Base-by-base conservation (phyloP, 176 grass and related monocot genomes). In the Ensete ventricosum region DNA sequence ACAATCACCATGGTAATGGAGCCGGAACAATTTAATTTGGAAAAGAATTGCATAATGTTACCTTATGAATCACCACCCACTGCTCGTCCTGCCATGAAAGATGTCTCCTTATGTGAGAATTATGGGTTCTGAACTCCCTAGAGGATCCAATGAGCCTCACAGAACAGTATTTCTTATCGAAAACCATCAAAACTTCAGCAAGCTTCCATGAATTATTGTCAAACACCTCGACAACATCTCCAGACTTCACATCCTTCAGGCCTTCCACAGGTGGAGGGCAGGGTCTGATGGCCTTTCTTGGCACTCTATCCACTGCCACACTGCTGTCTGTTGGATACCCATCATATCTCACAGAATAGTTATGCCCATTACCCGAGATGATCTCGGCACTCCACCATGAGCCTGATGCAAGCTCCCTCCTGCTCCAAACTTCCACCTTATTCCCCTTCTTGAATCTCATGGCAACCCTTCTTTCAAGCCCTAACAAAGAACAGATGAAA, bases 31-130 rank as follows among this genome's bases (percentile, higher is more conserved):
- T 4, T 43, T 43, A 43, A 43, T 43, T 6, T 43, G 34, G 34
- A 43, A 43, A 43, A 43, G 0, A 43, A 43, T 43, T 43, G 34
- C 34, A 43, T 43, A 43, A 43, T 43, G 34, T 19, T 80, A 96
- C 92, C 92, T 96, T 96, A 60, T 74, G 69, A 77, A 83, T 83
- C 25, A 60, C 78, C 77, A 89, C 34, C 92, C 92, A 96, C 83
- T 85, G 81, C 70, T 77, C 78, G 76, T 87, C 83, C 72, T 87
- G 53, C 92, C 92, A 96, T 52, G 84, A 84, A 63, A 78, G 81
- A 62, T 82, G 83, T 48, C 74, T 67, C 77, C 92, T 80, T 73
- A 96, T 82, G 73, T 82, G 80, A 8, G 80, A 77, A 66, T 55
- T 75, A 65, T 75, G 57, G 60, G 81, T 80, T 66, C 25, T 81